Evolutionary conservation across 2,329 filamentous ascomycete genomes (phyloP), one percentile per base, ranked within the genome.

Genomic region (Talaromyces sp.): DNA sequence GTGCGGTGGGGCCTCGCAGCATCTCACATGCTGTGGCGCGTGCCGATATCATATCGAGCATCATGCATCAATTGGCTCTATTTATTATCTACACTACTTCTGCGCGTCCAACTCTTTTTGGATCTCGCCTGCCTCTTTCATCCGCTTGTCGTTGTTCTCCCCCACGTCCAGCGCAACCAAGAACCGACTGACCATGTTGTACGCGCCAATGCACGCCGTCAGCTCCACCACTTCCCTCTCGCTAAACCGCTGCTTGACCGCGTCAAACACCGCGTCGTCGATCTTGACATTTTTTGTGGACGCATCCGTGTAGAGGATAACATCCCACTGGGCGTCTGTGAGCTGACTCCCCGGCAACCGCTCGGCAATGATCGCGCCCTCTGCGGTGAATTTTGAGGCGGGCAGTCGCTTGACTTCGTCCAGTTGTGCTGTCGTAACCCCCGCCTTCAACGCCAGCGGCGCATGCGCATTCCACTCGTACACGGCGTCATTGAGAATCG

Each of bases 121-220:
- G 68, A 92, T 88, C 69, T 89, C 85, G 49, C 81, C 80, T 1
- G 88, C 88, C 69, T 87, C 90, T 63, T 90, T 79, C 73, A 92
- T 80, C 73, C 91, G 66, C 55, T 68, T 71, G 11, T 61, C 72
- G 65, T 79, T 79, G 60, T 75, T 75, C 69, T 80, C 78, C 2
- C 77, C 78, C 44, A 80, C 90, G 76, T 96, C 89, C 62, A 96
- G 74, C 11, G 92, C 91, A 9, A 96, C 91, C 67, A 96, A 74
- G 68, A 96, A 93, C 28, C 92, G 84, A 73, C 89, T 93, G 19
- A 96, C 92, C 70, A 91, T 93, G 73, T 96, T 96, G 73, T 96
- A 96, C 60, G 85, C 87, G n/a, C 90, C 90, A 62, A 93, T 85
- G n/a, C 89, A 92, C 32, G 89, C 87, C 49, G 90, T 93, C 66